Conservation (phyloP, 306 rosid genomes). For the Ammopiptanthus mongolicus region DNA sequence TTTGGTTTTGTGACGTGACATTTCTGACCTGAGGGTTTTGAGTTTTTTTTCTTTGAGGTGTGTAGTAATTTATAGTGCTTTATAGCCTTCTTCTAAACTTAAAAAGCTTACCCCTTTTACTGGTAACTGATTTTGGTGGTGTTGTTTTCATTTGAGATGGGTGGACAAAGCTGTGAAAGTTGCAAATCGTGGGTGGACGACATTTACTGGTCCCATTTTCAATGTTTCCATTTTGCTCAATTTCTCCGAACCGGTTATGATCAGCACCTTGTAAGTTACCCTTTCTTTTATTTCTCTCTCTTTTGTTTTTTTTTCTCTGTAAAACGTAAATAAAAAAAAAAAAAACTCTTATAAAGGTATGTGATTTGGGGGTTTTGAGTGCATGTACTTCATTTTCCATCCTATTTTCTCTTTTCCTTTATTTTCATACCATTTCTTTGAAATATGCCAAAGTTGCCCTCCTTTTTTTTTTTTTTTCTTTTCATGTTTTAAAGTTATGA, state of each 20-base stretch:
- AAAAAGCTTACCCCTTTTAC: neutral
- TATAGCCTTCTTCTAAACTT: neutral
- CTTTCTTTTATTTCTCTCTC: neutral
- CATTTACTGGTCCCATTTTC: conserved; percentile 62
- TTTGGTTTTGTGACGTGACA: neutral
- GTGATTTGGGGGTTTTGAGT: neutral
- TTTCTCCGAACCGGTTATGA: conserved; percentile 39
- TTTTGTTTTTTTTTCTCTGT: neutral
- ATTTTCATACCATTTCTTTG: neutral
- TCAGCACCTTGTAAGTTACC: conserved; percentile 43
- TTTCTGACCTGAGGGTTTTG: no score
- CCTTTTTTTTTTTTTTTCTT: neutral
- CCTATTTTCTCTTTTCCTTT: neutral
- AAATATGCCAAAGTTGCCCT: neutral
- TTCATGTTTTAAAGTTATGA: neutral
- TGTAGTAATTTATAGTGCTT: neutral
- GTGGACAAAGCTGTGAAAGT: neutral
- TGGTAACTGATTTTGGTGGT: neutral
- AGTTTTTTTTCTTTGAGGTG: neutral
- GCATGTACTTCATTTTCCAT: neutral
- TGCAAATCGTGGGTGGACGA: conserved; percentile 53
- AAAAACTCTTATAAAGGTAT: neutral
- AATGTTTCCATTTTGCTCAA: conserved; percentile 41
- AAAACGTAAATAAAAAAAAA: neutral
- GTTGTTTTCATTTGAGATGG: conserved; percentile 24